Conservation (phyloP, 2,329 filamentous ascomycete species). For the Stenocarpella maydis region DNA sequence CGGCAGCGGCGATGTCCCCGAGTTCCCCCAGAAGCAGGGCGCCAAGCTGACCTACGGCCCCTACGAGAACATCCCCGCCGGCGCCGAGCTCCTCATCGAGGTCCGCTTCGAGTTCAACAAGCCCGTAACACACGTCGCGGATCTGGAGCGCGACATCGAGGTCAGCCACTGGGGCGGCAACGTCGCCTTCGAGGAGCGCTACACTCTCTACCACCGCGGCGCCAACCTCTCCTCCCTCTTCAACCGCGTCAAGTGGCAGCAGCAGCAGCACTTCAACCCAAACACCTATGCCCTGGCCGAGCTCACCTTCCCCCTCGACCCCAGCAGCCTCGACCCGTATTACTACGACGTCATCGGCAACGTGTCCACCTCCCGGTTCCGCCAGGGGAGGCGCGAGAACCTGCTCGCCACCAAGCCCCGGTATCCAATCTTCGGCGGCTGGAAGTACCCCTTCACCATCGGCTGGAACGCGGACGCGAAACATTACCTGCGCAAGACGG, state of each 20-base stretch:
- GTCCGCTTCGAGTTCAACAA: slow-evolving; percentile 97
- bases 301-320: slow-evolving; percentile 79
- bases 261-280: slow-evolving; percentile 78
- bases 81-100: slow-evolving; percentile 73
- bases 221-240: slow-evolving; percentile 79
- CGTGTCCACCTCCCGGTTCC: slow-evolving; percentile 91
- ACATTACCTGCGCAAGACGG: slow-evolving; percentile 74
- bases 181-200: slow-evolving; percentile 91
- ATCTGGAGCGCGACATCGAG: slow-evolving; percentile 89
- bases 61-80: slow-evolving; percentile 83
- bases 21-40: slow-evolving; percentile 81
- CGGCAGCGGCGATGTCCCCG: slow-evolving; percentile 66
- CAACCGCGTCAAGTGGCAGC: slow-evolving; percentile 79
- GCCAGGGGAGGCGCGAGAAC: slow-evolving; percentile 79
- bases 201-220: slow-evolving; percentile 85
- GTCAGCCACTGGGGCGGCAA: slow-evolving; percentile 99
- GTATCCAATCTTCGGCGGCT: slow-evolving; percentile 95
- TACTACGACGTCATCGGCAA: slow-evolving; percentile 97
- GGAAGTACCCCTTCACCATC: slow-evolving; percentile 97
- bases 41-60: slow-evolving; percentile 89
- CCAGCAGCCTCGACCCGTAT: slow-evolving; percentile 87
- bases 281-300: slow-evolving; percentile 81
- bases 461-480: slow-evolving; percentile 92
- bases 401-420: slow-evolving; percentile 89
- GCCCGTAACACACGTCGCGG: slow-evolving; percentile 80